These are phyloP conservation scores for Daedaleopsis nitida DNA, from an alignment of 768 basidiomycete species.

Conservation along the genomic window DNA sequence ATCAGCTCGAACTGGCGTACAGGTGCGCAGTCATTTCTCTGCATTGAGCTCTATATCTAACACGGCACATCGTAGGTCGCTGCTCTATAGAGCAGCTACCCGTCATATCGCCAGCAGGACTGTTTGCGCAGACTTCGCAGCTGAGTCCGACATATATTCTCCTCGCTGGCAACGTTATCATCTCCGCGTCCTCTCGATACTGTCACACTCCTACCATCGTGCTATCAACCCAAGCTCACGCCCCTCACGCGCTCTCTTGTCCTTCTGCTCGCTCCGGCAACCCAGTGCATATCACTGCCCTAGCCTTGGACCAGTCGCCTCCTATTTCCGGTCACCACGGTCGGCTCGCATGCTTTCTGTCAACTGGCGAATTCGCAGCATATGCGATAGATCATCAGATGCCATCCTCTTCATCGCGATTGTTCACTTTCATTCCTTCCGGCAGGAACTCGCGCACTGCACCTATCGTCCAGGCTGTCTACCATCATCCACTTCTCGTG, in stretches of 20 bases:
- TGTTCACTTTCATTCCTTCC: constrained; percentile 50
- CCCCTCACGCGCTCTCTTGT: constrained; percentile 45
- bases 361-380: constrained; percentile 67
- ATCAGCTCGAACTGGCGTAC: constrained; percentile 82
- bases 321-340: constrained; percentile 40
- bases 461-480: constrained; percentile 65
- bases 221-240: constrained; percentile 38
- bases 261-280: constrained; percentile 37
- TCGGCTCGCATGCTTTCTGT: constrained; percentile 62
- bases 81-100: constrained; percentile 45
- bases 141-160: constrained; percentile 44
- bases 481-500: constrained; percentile 77
- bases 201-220: constrained; percentile 38
- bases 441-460: constrained; percentile 40
- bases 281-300: constrained; percentile 53
- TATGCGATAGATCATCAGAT: constrained; percentile 53
- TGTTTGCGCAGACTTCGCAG: constrained; percentile 6
- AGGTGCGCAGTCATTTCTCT: constrained; percentile 45
- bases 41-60: background rate
- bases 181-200: constrained; percentile 52
- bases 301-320: constrained; percentile 77
- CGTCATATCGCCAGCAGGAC: background rate
- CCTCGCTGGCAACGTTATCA: constrained; percentile 59
- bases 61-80: constrained; percentile 50
- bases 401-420: constrained; percentile 42